Percentiles rank a stretch among this genome's conserved stretches.
Evolutionary conservation across 2,329 filamentous ascomycete genomes (phyloP).

Genomic region (Zymoseptoria tritici): DNA sequence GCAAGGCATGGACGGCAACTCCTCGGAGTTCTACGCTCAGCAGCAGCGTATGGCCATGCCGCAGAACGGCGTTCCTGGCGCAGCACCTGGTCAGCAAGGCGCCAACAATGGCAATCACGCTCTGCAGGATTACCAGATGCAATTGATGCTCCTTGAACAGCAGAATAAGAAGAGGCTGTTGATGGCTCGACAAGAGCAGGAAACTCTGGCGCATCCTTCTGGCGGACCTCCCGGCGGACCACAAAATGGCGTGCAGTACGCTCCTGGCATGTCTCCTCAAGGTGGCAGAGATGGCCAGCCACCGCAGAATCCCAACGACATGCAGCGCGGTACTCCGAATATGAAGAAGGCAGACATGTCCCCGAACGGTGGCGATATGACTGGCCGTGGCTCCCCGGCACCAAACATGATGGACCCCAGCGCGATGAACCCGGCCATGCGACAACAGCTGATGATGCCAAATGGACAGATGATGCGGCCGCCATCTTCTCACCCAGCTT

Average conservation of each 20-base stretch:
- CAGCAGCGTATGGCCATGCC: slow-evolving; percentile 25
- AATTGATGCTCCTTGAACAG: slow-evolving; percentile 77
- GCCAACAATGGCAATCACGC: slow-evolving; percentile 63
- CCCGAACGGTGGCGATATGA: slow-evolving; percentile 58
- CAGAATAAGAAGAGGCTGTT: slow-evolving; percentile 80
- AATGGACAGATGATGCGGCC: slow-evolving; percentile 20
- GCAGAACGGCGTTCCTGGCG: slow-evolving; percentile 19
- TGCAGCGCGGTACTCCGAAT: slow-evolving; percentile 70
- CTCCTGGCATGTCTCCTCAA: slow-evolving; percentile 59
- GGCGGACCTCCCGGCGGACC: slow-evolving; percentile 21
- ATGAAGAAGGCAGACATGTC: slow-evolving; percentile 63
- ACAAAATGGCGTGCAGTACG: slow-evolving; percentile 41
- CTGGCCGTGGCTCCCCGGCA: slow-evolving; percentile 54
- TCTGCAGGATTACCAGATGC: slow-evolving; percentile 82
- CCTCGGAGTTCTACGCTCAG: slow-evolving; percentile 33
- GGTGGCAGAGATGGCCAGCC: slow-evolving; percentile 57
- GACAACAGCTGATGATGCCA: slow-evolving; percentile 13
- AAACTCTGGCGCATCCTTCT: slow-evolving; percentile 52
- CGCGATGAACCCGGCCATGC: slow-evolving; percentile 25
- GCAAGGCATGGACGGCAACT: slow-evolving; percentile 60
- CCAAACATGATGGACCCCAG: slow-evolving; percentile 51
- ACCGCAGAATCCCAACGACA: slow-evolving; percentile 70
- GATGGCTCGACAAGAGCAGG: slow-evolving; percentile 76
- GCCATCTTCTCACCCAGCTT: slow-evolving; percentile 60
- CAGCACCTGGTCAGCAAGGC: slow-evolving; percentile 25